A percentile compares a stretch with the other conserved stretches of the same genome.
These are phyloP conservation scores for Trichoderma breve DNA, from an alignment of 2,329 filamentous ascomycete genomes.

Conservation along the genomic window DNA sequence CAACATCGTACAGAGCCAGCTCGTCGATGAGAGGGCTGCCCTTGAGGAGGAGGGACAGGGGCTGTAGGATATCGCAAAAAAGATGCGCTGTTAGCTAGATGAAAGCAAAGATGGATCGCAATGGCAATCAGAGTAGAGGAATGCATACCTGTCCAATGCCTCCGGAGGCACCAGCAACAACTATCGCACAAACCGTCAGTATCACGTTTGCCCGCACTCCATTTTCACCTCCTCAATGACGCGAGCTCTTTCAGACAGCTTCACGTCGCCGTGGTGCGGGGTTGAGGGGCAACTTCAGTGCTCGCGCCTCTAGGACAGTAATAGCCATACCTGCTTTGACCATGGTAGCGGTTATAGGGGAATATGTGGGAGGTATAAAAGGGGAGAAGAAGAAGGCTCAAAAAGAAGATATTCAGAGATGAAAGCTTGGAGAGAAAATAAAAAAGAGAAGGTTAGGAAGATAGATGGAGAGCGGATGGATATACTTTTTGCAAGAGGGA, in stretches of 20 bases:
- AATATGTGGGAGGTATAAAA: not conserved
- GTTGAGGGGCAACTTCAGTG: constrained; percentile 18
- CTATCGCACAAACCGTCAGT: constrained; percentile 34
- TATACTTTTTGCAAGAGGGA: not conserved
- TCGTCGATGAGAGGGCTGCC: constrained; percentile 82
- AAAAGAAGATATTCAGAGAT: not conserved
- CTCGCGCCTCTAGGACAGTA: not conserved
- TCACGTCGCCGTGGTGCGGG: constrained; percentile 12
- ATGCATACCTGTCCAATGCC: constrained; percentile 88
- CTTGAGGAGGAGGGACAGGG: constrained; percentile 95
- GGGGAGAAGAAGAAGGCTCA: not conserved
- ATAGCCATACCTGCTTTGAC: constrained; percentile 20
- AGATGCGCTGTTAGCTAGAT: not conserved
- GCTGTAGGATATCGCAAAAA: constrained; percentile 50
- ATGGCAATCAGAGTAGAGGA: constrained; percentile 27
- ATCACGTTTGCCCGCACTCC: not conserved
- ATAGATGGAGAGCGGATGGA: not conserved
- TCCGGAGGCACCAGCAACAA: constrained; percentile 93
- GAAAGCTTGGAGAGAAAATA: not conserved
- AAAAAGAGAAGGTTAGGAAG: not conserved
- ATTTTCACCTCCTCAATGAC: not conserved
- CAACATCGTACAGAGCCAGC: constrained; percentile 97
- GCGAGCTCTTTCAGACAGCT: constrained; percentile 11
- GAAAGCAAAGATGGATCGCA: not conserved
- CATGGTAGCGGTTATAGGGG: constrained; percentile 16